Evolutionary conservation across 441 rosid genomes (phyloP).

Genomic region (Erodium texanum): DNA sequence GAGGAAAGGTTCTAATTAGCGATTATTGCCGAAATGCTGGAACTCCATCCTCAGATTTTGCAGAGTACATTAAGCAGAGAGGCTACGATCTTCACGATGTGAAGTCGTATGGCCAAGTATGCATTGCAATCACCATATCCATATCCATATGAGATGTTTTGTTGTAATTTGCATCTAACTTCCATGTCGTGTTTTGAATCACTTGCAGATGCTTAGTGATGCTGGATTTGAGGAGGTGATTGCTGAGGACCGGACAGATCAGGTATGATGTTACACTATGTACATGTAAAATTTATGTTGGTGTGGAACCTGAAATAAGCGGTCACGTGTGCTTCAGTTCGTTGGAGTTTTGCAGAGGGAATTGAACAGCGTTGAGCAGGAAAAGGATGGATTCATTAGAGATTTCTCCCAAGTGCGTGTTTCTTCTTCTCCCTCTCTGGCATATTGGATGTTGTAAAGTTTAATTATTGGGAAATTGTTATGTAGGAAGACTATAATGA

Average conservation of each 20-base stretch:
- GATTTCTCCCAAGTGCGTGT: too few species aligned
- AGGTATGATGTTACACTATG: not conserved
- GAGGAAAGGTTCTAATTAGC: constrained; percentile 85
- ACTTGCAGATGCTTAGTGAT: constrained; percentile 64
- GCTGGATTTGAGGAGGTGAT: constrained; percentile 70
- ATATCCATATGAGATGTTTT: too few species aligned
- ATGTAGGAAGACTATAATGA: constrained; percentile 82
- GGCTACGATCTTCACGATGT: constrained; percentile 94
- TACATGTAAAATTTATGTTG: not conserved
- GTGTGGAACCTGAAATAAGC: constrained; percentile 1
- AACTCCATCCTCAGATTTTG: constrained; percentile 61
- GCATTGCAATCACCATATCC: too few species aligned
- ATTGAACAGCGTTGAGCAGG: too few species aligned
- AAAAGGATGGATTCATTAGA: too few species aligned
- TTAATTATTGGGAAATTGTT: too few species aligned
- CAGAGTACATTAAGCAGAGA: constrained; percentile 70
- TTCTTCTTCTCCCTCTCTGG: too few species aligned
- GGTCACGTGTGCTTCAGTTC: constrained; percentile 43
- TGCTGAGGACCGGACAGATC: constrained; percentile 46
- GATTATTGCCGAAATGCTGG: constrained; percentile 78
- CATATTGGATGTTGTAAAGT: too few species aligned
- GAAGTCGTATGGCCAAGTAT: constrained; percentile 79
- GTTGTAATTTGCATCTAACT: not conserved
- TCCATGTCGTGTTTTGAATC: constrained; percentile 3
- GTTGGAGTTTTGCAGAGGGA: not conserved